Percentiles rank a stretch among this genome's conserved stretches.
phyloP scores from a whole-genome alignment of 495 filamentous ascomycete species.

The Penicillium herquei region DNA sequence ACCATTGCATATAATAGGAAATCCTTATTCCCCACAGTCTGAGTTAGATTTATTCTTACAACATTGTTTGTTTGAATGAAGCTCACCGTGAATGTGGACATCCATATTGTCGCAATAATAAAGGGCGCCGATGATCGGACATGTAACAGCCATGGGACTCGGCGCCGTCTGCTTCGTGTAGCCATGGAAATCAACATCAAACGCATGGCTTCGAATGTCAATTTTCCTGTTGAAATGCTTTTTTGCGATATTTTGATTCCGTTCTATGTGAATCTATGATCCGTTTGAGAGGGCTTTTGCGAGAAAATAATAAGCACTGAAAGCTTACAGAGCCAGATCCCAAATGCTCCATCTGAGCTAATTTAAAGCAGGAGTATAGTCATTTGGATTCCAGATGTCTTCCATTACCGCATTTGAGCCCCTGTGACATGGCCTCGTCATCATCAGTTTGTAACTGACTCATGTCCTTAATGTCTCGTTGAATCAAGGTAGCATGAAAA shows the following conservation, averaged over 20 bases:
- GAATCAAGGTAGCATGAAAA: neutral
- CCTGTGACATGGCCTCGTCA: neutral
- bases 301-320: too few relatives aligned
- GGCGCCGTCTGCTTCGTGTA: neutral
- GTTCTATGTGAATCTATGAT: too few relatives aligned
- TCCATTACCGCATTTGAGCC: neutral
- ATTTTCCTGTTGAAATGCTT: too few relatives aligned
- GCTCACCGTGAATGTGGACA: slow-evolving; percentile 64
- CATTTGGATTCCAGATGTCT: neutral
- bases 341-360: too few relatives aligned
- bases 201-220: too few relatives aligned
- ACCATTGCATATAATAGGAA: slow-evolving; percentile 43
- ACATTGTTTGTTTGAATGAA: neutral
- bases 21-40: slow-evolving; percentile 28
- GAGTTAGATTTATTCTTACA: neutral
- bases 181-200: too few relatives aligned
- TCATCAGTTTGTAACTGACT: neutral
- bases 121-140: slow-evolving; percentile 60
- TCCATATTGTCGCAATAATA: slow-evolving; percentile 58
- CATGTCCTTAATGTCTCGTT: too few relatives aligned
- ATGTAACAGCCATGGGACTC: slow-evolving; percentile 43
- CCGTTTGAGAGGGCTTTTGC: too few relatives aligned
- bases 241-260: too few relatives aligned
- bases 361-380: too few relatives aligned
- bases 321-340: too few relatives aligned